phyloP scores from a whole-genome alignment of 2,329 filamentous ascomycete species.

The Didymella glomerata region DNA sequence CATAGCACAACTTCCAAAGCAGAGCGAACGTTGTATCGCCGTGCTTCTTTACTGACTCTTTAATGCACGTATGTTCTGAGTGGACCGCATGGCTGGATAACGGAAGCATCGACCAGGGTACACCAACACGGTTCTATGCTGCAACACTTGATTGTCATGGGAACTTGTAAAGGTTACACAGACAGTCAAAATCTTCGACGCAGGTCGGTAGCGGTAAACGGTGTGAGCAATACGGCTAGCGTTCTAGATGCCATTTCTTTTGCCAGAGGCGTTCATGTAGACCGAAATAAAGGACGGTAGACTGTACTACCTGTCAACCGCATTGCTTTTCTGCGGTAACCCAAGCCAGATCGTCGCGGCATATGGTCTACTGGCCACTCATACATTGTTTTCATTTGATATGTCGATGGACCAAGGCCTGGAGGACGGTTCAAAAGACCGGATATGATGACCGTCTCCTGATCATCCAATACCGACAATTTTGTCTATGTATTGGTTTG shows the following conservation, averaged over 20 bases:
- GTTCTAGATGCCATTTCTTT: slow-evolving; percentile 1
- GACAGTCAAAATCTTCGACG: slow-evolving; percentile 2
- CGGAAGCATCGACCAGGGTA: not conserved
- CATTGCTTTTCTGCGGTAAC: not conserved
- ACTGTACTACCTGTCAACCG: not conserved
- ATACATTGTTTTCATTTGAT: not conserved
- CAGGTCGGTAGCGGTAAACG: not conserved
- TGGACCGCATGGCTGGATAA: not conserved
- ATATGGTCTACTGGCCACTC: not conserved
- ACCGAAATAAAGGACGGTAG: not conserved
- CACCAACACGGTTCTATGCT: slow-evolving; percentile 2
- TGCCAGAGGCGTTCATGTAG: not conserved
- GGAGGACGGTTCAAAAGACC: not conserved
- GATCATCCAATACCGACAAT: not conserved
- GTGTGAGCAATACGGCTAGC: not conserved
- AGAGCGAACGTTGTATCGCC: not conserved
- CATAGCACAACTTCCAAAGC: not conserved
- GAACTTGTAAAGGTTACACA: slow-evolving; percentile 2
- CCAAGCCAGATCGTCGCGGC: not conserved
- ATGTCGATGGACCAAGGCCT: not conserved
- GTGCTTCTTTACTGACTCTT: not conserved
- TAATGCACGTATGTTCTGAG: not conserved
- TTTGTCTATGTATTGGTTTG: not conserved
- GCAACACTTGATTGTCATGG: slow-evolving; percentile 5
- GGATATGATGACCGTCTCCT: not conserved